These are phyloP conservation scores for Botrytis pseudocinerea DNA, from an alignment of 2,329 filamentous ascomycete species.

Conservation along the genomic window DNA sequence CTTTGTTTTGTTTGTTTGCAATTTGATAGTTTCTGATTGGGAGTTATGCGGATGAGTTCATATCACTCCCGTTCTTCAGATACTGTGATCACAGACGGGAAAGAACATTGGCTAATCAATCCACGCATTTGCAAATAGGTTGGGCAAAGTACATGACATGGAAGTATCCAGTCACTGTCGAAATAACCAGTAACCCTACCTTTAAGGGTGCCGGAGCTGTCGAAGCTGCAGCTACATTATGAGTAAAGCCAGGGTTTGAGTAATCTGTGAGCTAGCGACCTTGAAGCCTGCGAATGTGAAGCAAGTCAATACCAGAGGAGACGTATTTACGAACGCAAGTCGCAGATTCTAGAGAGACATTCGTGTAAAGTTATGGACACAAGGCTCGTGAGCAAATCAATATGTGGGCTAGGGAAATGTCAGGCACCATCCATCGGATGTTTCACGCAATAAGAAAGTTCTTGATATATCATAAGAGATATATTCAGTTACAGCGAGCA, in stretches of 20 bases:
- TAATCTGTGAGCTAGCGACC: background rate
- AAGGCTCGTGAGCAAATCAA: background rate
- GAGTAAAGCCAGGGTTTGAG: slow-evolving; percentile 5
- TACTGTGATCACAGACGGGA: background rate
- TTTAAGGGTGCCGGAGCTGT: slow-evolving; percentile 65
- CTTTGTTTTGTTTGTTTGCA: background rate
- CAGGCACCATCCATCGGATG: background rate
- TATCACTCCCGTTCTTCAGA: background rate
- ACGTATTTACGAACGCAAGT: background rate
- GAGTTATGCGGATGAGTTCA: background rate
- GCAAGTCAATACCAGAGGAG: background rate
- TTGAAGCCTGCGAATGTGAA: background rate
- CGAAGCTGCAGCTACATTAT: slow-evolving; percentile 52
- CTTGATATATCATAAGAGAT: background rate
- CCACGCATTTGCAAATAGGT: slow-evolving; percentile 52
- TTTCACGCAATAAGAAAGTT: background rate
- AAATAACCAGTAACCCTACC: slow-evolving; percentile 59
- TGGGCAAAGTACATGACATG: slow-evolving; percentile 95
- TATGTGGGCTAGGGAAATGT: background rate
- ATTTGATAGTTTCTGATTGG: background rate
- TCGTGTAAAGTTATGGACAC: background rate
- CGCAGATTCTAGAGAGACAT: background rate
- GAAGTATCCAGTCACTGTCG: slow-evolving; percentile 81
- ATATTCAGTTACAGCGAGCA: background rate
- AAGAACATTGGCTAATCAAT: slow-evolving; percentile 11